Evolutionary conservation across 345 rosid species (phyloP), one percentile per base, ranked within the genome.

Genomic region (Cardamine occulta): DNA sequence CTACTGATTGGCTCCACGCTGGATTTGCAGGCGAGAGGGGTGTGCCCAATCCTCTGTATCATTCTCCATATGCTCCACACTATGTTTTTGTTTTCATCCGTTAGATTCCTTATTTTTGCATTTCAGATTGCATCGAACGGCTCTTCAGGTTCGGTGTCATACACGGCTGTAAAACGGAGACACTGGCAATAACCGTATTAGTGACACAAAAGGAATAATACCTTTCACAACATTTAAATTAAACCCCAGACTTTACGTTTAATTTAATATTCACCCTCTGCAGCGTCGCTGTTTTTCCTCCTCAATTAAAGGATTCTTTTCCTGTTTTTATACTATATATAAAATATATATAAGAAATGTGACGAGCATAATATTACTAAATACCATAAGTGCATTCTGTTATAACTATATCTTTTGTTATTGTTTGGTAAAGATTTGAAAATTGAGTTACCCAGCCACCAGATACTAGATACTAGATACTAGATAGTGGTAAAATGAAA

Each of bases 1-100:
- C 65, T 45, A 63, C 51, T 70, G 42, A 70, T 55, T 76, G 75
- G 80, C 11, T 76, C 74, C 80, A 63, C 70, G 70, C 65, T 76
- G 80, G 80, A 53, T 69, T 24, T 63, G 64, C 70, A 48, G 54
- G 53, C 73, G 24, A 57, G 47, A 34, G n/a, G 34, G 51, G 79
- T 65, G 73, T n/a, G 18, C 14, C 11, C 4, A 53, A 69, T 76
- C 74, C 48, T 68, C 63, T 76, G 80, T 53, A 12, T 6, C 37
- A 18, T 1, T 13, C 26, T 66, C 66, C 34, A 26, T 26, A 1
- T 47, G 35, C 54, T 21, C 31, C 17, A 17, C 42, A 2, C 58
- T 24, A 11, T 9, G 13, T 7, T 23, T 39, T 1, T 2, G 13
- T 28, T 42, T 39, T 1, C 2, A 17, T 29, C 75, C 75, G 66